These are phyloP conservation scores for Sporothrix inflata DNA, from an alignment of 2,329 filamentous ascomycete species.

Conservation along the genomic window DNA sequence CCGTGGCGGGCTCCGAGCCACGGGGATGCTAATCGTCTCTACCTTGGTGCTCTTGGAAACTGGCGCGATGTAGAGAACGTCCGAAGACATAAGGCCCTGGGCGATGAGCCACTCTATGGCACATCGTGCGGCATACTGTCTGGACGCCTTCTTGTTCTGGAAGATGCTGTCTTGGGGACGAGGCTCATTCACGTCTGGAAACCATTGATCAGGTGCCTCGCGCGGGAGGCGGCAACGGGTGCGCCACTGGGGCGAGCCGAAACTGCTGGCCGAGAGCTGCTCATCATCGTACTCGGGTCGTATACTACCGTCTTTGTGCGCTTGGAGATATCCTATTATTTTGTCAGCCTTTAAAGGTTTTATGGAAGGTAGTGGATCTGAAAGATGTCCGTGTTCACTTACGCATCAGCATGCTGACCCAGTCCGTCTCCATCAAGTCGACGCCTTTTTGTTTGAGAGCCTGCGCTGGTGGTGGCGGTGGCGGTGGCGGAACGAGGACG, in stretches of 20 bases:
- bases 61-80: conserved; percentile 33
- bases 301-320: conserved; percentile 29
- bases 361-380: neutral
- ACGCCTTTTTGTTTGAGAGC: neutral
- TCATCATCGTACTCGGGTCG: conserved; percentile 36
- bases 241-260: conserved; percentile 35
- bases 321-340: conserved; percentile 39
- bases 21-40: neutral
- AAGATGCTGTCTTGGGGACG: conserved; percentile 41
- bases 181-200: conserved; percentile 39
- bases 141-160: conserved; percentile 56
- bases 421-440: conserved; percentile 41
- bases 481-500: conserved; percentile 39
- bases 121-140: conserved; percentile 55
- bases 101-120: conserved; percentile 49
- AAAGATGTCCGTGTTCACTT: conserved; percentile 29
- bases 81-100: conserved; percentile 38
- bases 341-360: neutral
- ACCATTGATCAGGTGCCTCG: conserved; percentile 36
- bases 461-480: neutral
- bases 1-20: neutral
- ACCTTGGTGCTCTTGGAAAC: neutral
- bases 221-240: conserved; percentile 36
- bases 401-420: conserved; percentile 47
- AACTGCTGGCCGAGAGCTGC: neutral